These are phyloP conservation scores for Phytophthora aleatoria DNA, from an alignment of 352 stramenopile genomes.

Conservation along the genomic window DNA sequence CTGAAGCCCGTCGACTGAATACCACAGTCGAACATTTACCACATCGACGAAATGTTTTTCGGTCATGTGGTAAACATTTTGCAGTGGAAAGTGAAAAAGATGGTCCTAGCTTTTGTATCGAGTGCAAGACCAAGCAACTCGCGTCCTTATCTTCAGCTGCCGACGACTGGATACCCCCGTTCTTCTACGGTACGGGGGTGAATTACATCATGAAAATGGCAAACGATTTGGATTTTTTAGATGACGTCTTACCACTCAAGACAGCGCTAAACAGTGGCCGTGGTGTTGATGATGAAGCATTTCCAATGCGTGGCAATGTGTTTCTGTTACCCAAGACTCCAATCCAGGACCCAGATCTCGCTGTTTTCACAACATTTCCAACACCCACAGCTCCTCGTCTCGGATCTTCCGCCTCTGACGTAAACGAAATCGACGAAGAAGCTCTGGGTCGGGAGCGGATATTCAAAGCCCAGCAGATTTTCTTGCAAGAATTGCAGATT, in stretches of 20 bases:
- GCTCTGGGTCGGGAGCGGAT: conserved; percentile 55
- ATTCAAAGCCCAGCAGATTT: conserved; percentile 52
- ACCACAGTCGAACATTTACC: conserved; percentile 65
- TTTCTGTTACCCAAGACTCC: conserved; percentile 71
- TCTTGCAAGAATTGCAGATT: conserved; percentile 69
- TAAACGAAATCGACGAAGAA: conserved; percentile 37
- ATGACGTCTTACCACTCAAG: conserved; percentile 56
- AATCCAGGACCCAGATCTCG: conserved; percentile 63
- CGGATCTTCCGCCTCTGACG: not conserved
- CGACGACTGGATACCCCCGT: conserved; percentile 68
- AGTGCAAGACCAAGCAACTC: conserved; percentile 68
- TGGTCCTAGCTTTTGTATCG: conserved; percentile 74
- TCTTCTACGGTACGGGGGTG: conserved; percentile 56
- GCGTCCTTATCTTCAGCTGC: conserved; percentile 33
- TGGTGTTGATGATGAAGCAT: conserved; percentile 35
- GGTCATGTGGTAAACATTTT: conserved; percentile 82
- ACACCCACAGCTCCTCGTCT: conserved; percentile 32
- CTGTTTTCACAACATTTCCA: conserved; percentile 46
- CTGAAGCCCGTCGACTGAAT: conserved; percentile 68
- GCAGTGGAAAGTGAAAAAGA: conserved; percentile 77
- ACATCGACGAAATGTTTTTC: conserved; percentile 60
- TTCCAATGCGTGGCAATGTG: conserved; percentile 72
- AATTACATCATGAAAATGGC: conserved; percentile 86
- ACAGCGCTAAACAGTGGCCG: conserved; percentile 43
- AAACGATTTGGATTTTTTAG: conserved; percentile 75